Evolutionary conservation across 129 eudicot genomes (phyloP), one percentile per base, ranked within the genome.

Genomic region (Flaveria bidentis): DNA sequence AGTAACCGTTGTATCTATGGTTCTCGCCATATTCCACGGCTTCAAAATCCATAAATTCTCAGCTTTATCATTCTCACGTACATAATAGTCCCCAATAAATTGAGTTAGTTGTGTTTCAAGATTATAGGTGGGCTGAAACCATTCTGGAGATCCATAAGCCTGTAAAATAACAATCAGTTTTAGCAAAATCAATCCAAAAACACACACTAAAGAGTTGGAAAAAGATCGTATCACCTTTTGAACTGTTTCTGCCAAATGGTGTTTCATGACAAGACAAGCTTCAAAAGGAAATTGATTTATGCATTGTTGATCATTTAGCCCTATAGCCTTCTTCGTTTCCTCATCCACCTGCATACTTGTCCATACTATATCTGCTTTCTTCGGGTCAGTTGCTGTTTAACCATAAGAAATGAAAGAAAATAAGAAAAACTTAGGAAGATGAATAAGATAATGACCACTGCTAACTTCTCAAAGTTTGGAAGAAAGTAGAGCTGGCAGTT

Each of bases 21-120:
- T 95, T 83, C 97, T 81, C 28, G 99, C 99, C 99, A 95, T 95
- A 82, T 95, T 91, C 99, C 96, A 95, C 7, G 99, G 99, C 82
- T 95, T 95, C 81, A 95, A 75, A 64, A 91, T 95, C 99, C 97
- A 95, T 33, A 89, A 76, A 69, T 91, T 95, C 86, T 91, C 88
- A 30, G 67, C 68, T 71, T 86, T 86, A 36, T 89, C 82, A 42
- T 84, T 82, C 77, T 86, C 92, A 30, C 97, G 95, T 25, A 83
- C 83, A 82, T 72, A 87, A 78, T 87, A 95, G 74, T 91, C 89
- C 23, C 99, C 99, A 65, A 95, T 82, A 45, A 91, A 87, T 50
- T 89, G 95, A 67, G 91, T 81, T 46, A 95, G 88, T 47, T 89
- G 87, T 50, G 88, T 89, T 82, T 95, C 99, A 57, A 95, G 95